Conservation (phyloP, 768 basidiomycete genomes). For the Tricholoma sp. region DNA sequence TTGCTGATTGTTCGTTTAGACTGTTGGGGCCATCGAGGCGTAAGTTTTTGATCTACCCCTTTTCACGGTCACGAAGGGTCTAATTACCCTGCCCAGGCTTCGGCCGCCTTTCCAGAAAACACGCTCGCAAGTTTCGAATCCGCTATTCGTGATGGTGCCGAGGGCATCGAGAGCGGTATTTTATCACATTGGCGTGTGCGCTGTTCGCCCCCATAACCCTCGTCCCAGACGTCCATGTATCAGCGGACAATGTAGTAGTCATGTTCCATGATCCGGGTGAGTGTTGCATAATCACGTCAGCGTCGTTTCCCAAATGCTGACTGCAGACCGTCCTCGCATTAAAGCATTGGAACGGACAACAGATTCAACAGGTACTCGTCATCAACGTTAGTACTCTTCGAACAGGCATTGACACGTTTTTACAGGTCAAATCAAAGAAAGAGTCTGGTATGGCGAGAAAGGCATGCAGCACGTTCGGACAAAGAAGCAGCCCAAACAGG, state of each 20-base stretch:
- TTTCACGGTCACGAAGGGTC: background rate
- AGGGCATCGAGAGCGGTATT: constrained; percentile 98
- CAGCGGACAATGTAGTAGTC: constrained; percentile 77
- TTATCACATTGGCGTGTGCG: constrained; percentile 29
- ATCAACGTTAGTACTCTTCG: background rate
- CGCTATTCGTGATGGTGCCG: constrained; percentile 91
- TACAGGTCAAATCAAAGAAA: constrained; percentile 62
- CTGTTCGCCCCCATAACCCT: constrained; percentile 43
- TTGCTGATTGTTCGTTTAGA: constrained; percentile 33
- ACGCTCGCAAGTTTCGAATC: constrained; percentile 93
- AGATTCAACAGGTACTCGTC: constrained; percentile 53
- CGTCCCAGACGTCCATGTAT: constrained; percentile 89
- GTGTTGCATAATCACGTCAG: constrained; percentile 13
- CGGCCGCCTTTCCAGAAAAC: constrained; percentile 86
- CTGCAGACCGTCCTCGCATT: background rate
- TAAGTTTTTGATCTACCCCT: constrained; percentile 21
- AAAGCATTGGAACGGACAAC: constrained; percentile 75
- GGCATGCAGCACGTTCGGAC: constrained; percentile 80
- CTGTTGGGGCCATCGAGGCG: constrained; percentile 61
- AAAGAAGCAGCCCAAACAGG: constrained; percentile 70
- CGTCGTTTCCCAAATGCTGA: constrained; percentile 5
- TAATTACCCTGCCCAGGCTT: constrained; percentile 53
- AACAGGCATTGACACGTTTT: background rate
- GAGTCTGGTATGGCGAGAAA: constrained; percentile 63
- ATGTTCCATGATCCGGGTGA: constrained; percentile 95